Conservation (phyloP, 2,329 filamentous ascomycete genomes). For the Ploettnerulaceae sp. region DNA sequence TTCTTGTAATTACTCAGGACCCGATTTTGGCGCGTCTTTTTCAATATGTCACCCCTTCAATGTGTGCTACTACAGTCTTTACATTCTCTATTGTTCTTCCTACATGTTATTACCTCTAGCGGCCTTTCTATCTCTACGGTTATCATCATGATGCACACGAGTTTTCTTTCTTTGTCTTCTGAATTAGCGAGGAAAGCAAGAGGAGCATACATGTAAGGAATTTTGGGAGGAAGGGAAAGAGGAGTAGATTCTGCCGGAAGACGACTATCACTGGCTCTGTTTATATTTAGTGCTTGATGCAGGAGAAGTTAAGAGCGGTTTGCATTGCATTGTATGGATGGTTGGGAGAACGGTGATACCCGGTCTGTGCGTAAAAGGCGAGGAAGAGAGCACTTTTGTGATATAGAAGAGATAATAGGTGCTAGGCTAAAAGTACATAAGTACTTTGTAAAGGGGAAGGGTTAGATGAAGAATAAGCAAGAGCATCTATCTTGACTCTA, state of each 20-base stretch:
- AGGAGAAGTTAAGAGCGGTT: conserved; percentile 1
- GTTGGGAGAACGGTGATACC: conserved; percentile 19
- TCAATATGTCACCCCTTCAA: conserved; percentile 12
- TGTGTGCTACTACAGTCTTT: conserved; percentile 15
- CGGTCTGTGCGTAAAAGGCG: conserved; percentile 9
- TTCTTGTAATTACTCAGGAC: conserved; percentile 15
- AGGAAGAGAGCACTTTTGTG: not conserved
- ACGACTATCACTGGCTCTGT: conserved; percentile 13
- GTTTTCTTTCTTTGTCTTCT: conserved; percentile 10
- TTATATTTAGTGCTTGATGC: conserved; percentile 2
- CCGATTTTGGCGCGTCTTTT: conserved; percentile 10
- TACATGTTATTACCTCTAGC: not conserved
- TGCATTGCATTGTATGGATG: conserved; percentile 15
- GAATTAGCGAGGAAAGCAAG: conserved; percentile 3
- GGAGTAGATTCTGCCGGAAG: conserved; percentile 8
- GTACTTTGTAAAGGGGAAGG: too few species aligned
- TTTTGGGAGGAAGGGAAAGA: not conserved
- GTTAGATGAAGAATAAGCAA: too few species aligned
- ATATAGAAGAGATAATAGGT: not conserved
- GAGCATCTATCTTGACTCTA: too few species aligned
- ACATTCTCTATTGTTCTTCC: conserved; percentile 11
- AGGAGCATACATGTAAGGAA: conserved; percentile 1
- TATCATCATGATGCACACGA: conserved; percentile 15
- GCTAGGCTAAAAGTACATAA: not conserved
- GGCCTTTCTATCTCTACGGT: conserved; percentile 3